These are phyloP conservation scores for Chrysosporium keratinophilum DNA, from an alignment of 2,329 filamentous ascomycete genomes.

Conservation along the genomic window DNA sequence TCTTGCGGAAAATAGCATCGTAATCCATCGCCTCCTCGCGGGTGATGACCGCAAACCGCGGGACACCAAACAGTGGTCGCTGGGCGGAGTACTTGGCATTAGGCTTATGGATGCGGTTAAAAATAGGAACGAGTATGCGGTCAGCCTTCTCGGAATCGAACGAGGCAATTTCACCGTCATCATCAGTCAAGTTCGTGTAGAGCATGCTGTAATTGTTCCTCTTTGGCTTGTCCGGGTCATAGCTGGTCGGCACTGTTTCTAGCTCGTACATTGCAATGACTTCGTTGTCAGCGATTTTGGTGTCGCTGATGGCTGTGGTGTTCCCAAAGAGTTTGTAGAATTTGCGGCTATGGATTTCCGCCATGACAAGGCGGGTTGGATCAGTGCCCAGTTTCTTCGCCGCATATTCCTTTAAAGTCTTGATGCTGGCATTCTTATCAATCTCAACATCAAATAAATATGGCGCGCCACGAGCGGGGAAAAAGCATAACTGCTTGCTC, in stretches of 20 bases:
- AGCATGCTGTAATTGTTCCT: constrained; percentile 23
- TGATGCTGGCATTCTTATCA: constrained; percentile 55
- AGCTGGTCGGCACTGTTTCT: constrained; percentile 68
- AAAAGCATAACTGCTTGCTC: constrained; percentile 63
- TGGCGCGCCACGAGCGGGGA: constrained; percentile 62
- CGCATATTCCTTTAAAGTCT: constrained; percentile 40
- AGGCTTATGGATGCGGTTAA: constrained; percentile 31
- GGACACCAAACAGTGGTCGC: constrained; percentile 33
- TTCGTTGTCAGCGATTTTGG: constrained; percentile 51
- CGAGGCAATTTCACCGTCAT: constrained; percentile 33
- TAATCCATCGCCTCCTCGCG: constrained; percentile 60
- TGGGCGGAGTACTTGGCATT: constrained; percentile 21
- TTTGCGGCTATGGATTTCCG: constrained; percentile 70
- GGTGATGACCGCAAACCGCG: constrained; percentile 60
- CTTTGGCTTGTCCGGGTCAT: constrained; percentile 47
- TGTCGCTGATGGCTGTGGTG: constrained; percentile 55
- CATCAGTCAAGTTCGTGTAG: constrained; percentile 23
- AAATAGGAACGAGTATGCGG: constrained; percentile 40
- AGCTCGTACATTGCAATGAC: constrained; percentile 67
- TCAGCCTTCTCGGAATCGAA: constrained; percentile 38
- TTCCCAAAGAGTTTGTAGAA: constrained; percentile 85
- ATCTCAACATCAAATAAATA: constrained; percentile 67
- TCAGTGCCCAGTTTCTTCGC: constrained; percentile 42
- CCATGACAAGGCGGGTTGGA: constrained; percentile 59
- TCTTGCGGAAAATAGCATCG: constrained; percentile 66